Evolutionary conservation across 2,329 filamentous ascomycete species (phyloP).

Genomic region (Claviceps sp.): DNA sequence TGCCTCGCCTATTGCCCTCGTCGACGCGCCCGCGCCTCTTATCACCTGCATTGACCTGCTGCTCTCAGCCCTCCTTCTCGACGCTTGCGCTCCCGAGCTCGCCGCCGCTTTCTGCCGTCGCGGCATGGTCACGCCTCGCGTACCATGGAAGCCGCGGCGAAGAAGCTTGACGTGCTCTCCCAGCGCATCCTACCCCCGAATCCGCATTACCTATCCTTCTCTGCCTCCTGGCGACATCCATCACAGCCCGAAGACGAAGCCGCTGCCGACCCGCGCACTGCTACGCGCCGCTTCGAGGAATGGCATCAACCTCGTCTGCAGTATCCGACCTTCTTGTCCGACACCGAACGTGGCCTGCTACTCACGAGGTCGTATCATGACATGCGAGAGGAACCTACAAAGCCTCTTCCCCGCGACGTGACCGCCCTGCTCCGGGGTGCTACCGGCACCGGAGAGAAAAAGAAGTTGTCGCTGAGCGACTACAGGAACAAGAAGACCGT

Average conservation of each 20-base stretch:
- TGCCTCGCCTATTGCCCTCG: not conserved
- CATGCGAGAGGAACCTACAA: constrained; percentile 38
- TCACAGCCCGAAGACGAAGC: constrained; percentile 27
- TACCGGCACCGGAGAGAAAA: constrained; percentile 32
- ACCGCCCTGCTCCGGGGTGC: constrained; percentile 23
- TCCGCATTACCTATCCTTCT: constrained; percentile 40
- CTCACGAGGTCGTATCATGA: constrained; percentile 44
- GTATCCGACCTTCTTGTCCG: constrained; percentile 43
- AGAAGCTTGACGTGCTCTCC: constrained; percentile 39
- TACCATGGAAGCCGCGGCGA: constrained; percentile 47
- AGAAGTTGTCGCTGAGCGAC: constrained; percentile 45
- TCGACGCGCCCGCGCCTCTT: not conserved
- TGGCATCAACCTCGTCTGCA: constrained; percentile 37
- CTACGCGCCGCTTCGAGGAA: constrained; percentile 28
- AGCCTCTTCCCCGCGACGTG: constrained; percentile 23
- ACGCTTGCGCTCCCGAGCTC: not conserved
- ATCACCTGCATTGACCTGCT: not conserved
- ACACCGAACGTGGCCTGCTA: constrained; percentile 44
- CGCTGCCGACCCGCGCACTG: not conserved
- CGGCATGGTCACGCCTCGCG: constrained; percentile 24
- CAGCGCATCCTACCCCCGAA: constrained; percentile 37
- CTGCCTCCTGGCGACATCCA: constrained; percentile 33
- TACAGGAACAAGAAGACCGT: constrained; percentile 41
- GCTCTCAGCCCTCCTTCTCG: not conserved
- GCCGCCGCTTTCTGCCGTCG: constrained; percentile 10